Base-by-base conservation (phyloP, 768 basidiomycete species). In the Serpula lacrymans region DNA sequence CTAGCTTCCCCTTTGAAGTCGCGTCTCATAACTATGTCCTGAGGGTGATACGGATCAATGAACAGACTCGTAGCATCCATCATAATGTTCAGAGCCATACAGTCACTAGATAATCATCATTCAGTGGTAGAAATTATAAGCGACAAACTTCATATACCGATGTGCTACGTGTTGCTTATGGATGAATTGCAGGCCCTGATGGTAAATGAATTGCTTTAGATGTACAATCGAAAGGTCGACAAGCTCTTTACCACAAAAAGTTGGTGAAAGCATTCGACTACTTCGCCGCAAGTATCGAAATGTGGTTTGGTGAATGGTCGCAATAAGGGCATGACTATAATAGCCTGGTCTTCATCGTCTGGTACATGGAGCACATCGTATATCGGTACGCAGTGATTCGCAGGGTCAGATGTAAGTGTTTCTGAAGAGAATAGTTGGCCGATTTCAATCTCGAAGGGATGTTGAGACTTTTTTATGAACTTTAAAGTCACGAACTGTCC, bases 281-380 rank as follows among this genome's bases (percentile, higher is more conserved):
- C 58, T 40, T 68, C 65, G 1, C 63, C 63, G 3, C 64, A 11
- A 0, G 56, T 62, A 30, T 57, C 51, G 36, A 68, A 67, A 1
- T 26, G 45, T 6, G 58, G 57, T 2, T 24, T 29, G 12, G 41
- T n/a, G 23, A 51, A 59, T 0, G n/a, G 18, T n/a, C 47, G 37
- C 17, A 46, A 31, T 6, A 43, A 6, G 2, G 56, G 58, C 52
- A 60, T 55, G 20, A 58, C 56, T 6, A 59, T 18, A 16, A 60
- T 30, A 9, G 41, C 27, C 0, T 22, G 2, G 25, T 51, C 45
- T 9, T 49, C 46, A 8, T 52, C 44, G 36, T 53, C 42, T 18
- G 51, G 53, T 6, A 49, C 34, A 11, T 33, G 41, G 16, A 58
- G 48, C 4, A 55, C 46, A 2, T 59, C 59, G 20, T 45, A 44